Evolutionary conservation across 1,284 basidiomycete genomes (phyloP), one percentile per base, ranked within the genome.

Genomic region (Heterobasidion occidentale): DNA sequence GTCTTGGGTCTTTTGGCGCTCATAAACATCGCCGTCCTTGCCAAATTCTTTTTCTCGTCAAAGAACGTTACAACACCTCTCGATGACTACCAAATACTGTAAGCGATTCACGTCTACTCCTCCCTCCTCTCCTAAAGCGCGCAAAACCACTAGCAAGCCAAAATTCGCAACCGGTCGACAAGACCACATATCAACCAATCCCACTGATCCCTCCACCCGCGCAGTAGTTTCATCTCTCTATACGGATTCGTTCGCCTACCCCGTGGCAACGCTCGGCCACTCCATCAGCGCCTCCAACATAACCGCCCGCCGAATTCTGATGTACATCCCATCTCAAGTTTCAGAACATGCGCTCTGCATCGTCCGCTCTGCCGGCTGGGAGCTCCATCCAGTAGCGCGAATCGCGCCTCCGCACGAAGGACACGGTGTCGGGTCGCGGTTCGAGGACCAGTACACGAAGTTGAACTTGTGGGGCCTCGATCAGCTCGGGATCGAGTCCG

Each of bases 401-500:
- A 74, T 77, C 55, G 62, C 69, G 1, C 74, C 75, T 3, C 74
- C 75, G 0, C 64, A 69, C 55, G 57, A 62, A 33, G 71, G 72
- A 36, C 51, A 63, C 19, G 72, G 68, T 9, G 63, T 76, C 46
- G 64, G 69, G 59, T 51, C 59, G 46, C 69, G 72, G 49, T 76
- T 76, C 63, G 44, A 60, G 46, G 75, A 77, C 61, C 71, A 73
- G 57, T 77, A 74, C 67, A 74, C 75, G 9, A 77, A 77, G 61
- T 68, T 78, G 12, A 70, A 70, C 50, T 65, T 77, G 7, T 77
- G 76, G 77, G 65, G 61, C 52, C 63, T 77, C n/a, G 74, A 73
- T 56, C 55, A 59, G 49, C 52, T 61, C 27, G 68, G 72, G 9
- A n/a, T 54, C 17, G 27, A 36, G n/a, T 20, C 34, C 33, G 52